Evolutionary conservation across 768 basidiomycete genomes (phyloP).

Genomic region (Paxillus involutus): DNA sequence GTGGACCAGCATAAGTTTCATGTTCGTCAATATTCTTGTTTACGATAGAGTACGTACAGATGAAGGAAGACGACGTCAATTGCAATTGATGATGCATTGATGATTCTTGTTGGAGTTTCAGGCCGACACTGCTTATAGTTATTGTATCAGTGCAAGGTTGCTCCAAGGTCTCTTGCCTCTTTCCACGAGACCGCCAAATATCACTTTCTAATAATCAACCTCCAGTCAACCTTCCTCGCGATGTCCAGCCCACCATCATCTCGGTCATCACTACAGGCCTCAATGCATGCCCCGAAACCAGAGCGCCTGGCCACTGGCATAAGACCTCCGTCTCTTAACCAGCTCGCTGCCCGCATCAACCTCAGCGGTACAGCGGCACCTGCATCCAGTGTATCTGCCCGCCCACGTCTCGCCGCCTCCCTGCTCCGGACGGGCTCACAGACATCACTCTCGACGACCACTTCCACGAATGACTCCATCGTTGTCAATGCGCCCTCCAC

Average conservation of each 20-base stretch:
- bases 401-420: conserved; percentile 75
- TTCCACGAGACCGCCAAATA: neutral
- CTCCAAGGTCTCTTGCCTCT: neutral
- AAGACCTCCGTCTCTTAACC: conserved; percentile 74
- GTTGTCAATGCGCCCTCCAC: conserved; percentile 68
- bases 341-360: conserved; percentile 77
- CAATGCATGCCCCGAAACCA: conserved; percentile 37
- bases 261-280: conserved; percentile 26
- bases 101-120: neutral
- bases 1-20: too few species aligned
- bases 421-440: conserved; percentile 62
- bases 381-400: conserved; percentile 32
- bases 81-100: neutral
- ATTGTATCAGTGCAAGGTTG: neutral
- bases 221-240: conserved; percentile 14
- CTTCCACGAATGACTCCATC: conserved; percentile 54
- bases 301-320: conserved; percentile 32
- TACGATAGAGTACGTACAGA: too few species aligned
- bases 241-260: conserved; percentile 34
- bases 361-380: conserved; percentile 34
- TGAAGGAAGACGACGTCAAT: too few species aligned
- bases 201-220: conserved; percentile 9
- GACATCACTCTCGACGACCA: conserved; percentile 52
- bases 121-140: neutral
- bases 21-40: too few species aligned